Base-by-base conservation (phyloP, 2,329 filamentous ascomycete species). In the Calonectria leucothoes region DNA sequence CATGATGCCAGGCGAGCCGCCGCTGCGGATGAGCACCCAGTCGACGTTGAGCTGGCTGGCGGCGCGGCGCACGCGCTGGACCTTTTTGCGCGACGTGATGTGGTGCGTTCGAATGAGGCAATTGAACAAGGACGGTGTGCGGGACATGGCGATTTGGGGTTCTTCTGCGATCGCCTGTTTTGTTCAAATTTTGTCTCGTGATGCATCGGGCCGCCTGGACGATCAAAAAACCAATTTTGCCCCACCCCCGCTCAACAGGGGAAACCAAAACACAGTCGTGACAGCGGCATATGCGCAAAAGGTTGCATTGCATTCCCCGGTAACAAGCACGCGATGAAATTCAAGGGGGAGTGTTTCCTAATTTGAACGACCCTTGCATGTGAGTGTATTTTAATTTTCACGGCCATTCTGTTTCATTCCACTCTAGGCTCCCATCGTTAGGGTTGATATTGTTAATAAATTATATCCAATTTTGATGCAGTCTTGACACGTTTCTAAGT, bases 81-180 rank as follows among this genome's bases (percentile, higher is more conserved):
- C 84, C 81, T 96, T 96, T 82, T 95, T 95, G 76, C 93, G 92
- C 0, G 93, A 95, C 5, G 93, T 95, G 80, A 96, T 95, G 82
- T 96, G 94, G 78, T 96, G 94, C 0, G 94, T 96, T 66, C 93
- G 90, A 73, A 96, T 94, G 57, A 96, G 86, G 33, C 74, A 76
- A n/a, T 76, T 79, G 61, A 81, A 81, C 17, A 81, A 63, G 5
- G 70, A 52, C 1, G 74, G 42, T 1, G 72, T 64, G 39, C 74
- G 79, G 29, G 78, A 67, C 79, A 81, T 81, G 31, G 31, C 70
- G 70, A 4, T 27, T 55, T 25, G 64, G 65, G 29, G 35, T 66
- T 74, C 76, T 70, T 71, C 15, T n/a, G 64, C 31, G 4, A 51
- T 59, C 29, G n/a, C 63, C 33, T 66, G 48, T 39, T 51, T 67